Evolutionary conservation across 306 rosid genomes (phyloP), one percentile per base, ranked within the genome.

Genomic region (Calophaca sinica): DNA sequence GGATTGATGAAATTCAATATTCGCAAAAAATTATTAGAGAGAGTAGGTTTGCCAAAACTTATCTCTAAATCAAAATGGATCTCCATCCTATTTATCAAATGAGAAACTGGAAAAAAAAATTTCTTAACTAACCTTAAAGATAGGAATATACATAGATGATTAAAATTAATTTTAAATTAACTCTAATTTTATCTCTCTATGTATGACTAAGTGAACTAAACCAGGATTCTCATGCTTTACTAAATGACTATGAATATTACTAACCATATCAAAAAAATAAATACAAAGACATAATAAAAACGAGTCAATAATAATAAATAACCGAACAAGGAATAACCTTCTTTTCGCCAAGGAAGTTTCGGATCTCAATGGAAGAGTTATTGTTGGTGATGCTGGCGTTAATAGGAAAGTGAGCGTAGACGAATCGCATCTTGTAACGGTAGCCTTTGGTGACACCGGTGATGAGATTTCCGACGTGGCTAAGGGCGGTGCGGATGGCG

Each of bases 351-450:
- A 90, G 80, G 57, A 90, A 89, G 72, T 90, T 90, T 0, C 96
- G 79, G 77, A 90, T 90, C 85, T 93, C 96, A 38, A 93, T 90
- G 28, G 91, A 39, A 13, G 13, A 73, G 80, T 4, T 86, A 33
- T 0, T n/a, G 2, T 51, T 84, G 5, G 88, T 33, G 29, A 92
- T 90, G 13, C 92, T 86, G 1, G 97, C 97, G n/a, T 89, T 92
- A 62, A 92, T 92, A 2, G 96, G 97, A 26, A 92, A 88, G 12
- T 87, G 98, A 6, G 94, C 98, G 6, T 90, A 92, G 7, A 92
- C 98, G 9, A 92, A 92, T 1, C 92, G 58, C 98, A 92, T 93
- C 86, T 90, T 93, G 86, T 93, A 93, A 9, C 96, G 87, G 63
- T 86, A 93, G 0, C 97, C 97, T 74, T 87, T 90, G 13, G 97